Evolutionary conservation across 2,329 filamentous ascomycete species (phyloP).

Genomic region (Rutstroemia sp.): DNA sequence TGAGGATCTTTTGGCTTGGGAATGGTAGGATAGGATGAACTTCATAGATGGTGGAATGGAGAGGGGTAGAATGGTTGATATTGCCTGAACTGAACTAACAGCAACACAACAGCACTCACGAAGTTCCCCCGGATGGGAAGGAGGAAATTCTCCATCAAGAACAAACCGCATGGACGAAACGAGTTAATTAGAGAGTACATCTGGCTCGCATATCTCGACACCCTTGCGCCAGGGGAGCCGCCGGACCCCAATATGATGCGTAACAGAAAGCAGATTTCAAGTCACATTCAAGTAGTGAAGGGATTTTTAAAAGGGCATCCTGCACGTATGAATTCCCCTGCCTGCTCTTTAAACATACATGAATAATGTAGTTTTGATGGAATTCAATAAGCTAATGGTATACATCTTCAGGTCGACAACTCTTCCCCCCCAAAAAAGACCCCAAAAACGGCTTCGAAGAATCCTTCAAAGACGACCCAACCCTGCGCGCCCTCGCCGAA

Average conservation of each 20-base stretch:
- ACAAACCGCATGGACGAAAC: slow-evolving; percentile 59
- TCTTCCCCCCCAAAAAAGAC: slow-evolving; percentile 46
- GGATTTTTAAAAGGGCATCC: slow-evolving; percentile 56
- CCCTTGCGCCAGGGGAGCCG: slow-evolving; percentile 38
- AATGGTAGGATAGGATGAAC: not conserved
- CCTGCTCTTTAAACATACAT: too few species aligned
- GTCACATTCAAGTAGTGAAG: slow-evolving; percentile 65
- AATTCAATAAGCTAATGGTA: slow-evolving; percentile 10
- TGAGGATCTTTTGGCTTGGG: slow-evolving; percentile 13
- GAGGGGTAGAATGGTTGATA: too few species aligned
- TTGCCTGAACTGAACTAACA: too few species aligned
- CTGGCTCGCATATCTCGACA: slow-evolving; percentile 39
- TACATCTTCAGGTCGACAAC: slow-evolving; percentile 36
- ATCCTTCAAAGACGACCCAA: slow-evolving; percentile 58
- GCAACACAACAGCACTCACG: slow-evolving; percentile 43
- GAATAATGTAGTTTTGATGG: too few species aligned
- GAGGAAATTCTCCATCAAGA: slow-evolving; percentile 58
- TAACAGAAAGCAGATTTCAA: slow-evolving; percentile 57
- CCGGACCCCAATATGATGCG: slow-evolving; percentile 39
- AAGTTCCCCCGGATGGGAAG: slow-evolving; percentile 60
- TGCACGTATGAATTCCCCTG: slow-evolving; percentile 47
- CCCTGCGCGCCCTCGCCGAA: slow-evolving; percentile 54
- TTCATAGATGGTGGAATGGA: too few species aligned
- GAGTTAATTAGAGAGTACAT: slow-evolving; percentile 65
- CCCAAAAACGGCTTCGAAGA: slow-evolving; percentile 47